A percentile compares a stretch with the other conserved stretches of the same genome.
These are phyloP conservation scores for Suillus bovinus DNA, from an alignment of 768 basidiomycete genomes.

Conservation along the genomic window DNA sequence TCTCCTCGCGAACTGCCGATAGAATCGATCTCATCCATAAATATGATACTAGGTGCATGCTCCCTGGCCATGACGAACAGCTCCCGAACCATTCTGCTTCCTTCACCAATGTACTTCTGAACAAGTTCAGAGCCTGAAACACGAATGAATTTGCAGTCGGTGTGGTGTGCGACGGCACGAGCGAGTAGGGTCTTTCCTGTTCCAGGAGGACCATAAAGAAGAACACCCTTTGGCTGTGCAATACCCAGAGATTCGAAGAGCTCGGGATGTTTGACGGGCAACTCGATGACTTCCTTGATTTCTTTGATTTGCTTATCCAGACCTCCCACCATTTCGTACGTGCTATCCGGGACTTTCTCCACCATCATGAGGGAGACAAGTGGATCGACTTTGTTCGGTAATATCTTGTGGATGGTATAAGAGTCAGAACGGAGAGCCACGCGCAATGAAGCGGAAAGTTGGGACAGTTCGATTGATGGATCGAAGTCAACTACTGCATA, in stretches of 20 bases:
- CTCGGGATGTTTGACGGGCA: constrained; percentile 97
- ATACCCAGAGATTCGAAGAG: constrained; percentile 95
- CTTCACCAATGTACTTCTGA: constrained; percentile 98
- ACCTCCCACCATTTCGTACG: constrained; percentile 99
- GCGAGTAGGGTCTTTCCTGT: constrained; percentile 96
- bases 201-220: constrained; percentile 94
- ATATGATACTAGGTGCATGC: constrained; percentile 97
- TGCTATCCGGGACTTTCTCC: constrained; percentile 98
- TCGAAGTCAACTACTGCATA: constrained; percentile 89
- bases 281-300: constrained; percentile 98
- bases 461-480: constrained; percentile 74
- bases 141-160: constrained; percentile 96
- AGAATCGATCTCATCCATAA: constrained; percentile 99
- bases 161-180: constrained; percentile 95
- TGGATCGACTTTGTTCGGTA: constrained; percentile 97
- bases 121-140: constrained; percentile 94
- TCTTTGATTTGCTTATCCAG: constrained; percentile 98
- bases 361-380: constrained; percentile 99
- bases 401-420: constrained; percentile 94
- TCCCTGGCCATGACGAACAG: constrained; percentile 98
- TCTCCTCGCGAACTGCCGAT: constrained; percentile 94
- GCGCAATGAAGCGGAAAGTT: constrained; percentile 83
- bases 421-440: constrained; percentile 96
- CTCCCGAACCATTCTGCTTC: constrained; percentile 94
- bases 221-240: constrained; percentile 94